Evolutionary conservation across 148 eudicot species (phyloP).

Genomic region (Nepenthes mirabilis): DNA sequence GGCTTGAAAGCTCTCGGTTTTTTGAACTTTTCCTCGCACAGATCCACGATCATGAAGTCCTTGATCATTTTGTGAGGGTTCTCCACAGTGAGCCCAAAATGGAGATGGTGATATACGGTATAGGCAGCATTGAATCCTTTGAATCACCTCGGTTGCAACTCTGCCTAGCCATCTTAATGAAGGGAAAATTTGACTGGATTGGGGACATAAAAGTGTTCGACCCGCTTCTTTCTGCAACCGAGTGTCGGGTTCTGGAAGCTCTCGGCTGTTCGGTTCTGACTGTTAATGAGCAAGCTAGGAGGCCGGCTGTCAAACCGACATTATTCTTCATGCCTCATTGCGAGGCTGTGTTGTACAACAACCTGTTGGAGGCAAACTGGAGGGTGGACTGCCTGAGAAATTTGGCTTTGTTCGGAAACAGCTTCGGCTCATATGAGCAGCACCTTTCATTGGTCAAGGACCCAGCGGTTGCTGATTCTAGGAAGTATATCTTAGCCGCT

Average conservation of each 20-base stretch:
- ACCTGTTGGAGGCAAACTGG: conserved; percentile 68
- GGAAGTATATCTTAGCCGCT: conserved; percentile 44
- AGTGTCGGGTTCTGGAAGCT: conserved; percentile 40
- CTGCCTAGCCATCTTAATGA: conserved; percentile 59
- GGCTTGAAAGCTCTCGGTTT: conserved; percentile 45
- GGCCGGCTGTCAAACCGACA: conserved; percentile 42
- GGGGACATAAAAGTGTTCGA: conserved; percentile 69
- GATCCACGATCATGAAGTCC: conserved; percentile 25
- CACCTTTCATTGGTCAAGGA: conserved; percentile 26
- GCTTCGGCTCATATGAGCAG: conserved; percentile 51
- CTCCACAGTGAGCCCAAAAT: conserved; percentile 35
- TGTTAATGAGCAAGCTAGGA: conserved; percentile 57
- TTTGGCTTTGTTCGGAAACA: conserved; percentile 52
- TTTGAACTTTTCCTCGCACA: conserved; percentile 36
- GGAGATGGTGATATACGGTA: conserved; percentile 80
- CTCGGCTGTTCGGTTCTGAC: conserved; percentile 57
- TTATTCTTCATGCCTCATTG: conserved; percentile 89
- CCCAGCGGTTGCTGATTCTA: conserved; percentile 19
- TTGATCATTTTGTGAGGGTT: conserved; percentile 25
- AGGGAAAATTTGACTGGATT: conserved; percentile 52
- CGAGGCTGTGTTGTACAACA: conserved; percentile 68
- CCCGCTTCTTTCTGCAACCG: conserved; percentile 62
- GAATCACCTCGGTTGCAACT: conserved; percentile 73
- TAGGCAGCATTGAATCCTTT: conserved; percentile 65
- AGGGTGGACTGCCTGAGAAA: conserved; percentile 23